Conservation (phyloP, 352 stramenopile species). For the Saprolegnia parasitica region DNA sequence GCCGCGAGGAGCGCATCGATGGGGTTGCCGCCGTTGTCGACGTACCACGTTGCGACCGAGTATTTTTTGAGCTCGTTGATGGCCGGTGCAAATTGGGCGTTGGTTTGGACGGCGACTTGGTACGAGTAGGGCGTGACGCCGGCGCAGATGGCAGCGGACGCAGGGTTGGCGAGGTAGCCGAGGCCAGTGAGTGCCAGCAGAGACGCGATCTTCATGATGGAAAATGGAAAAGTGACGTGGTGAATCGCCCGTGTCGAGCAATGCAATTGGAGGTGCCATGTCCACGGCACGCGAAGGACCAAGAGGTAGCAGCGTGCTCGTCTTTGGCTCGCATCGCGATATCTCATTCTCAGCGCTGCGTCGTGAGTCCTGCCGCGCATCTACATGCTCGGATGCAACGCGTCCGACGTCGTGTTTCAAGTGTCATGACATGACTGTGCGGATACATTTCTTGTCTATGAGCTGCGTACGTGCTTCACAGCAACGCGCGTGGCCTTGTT, state of each 20-base stretch:
- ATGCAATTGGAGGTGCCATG: too few relatives aligned
- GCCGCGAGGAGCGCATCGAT: conserved; percentile 29
- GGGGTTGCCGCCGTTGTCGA: conserved; percentile 45
- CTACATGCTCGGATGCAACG: too few relatives aligned
- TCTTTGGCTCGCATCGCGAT: not conserved
- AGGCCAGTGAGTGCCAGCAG: not conserved
- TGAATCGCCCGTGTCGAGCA: too few relatives aligned
- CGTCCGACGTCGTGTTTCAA: too few relatives aligned
- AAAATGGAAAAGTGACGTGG: not conserved
- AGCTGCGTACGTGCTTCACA: too few relatives aligned
- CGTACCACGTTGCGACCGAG: conserved; percentile 63
- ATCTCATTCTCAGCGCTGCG: not conserved
- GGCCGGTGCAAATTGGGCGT: not conserved
- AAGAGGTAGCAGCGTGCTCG: conserved; percentile 17
- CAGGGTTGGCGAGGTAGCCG: not conserved
- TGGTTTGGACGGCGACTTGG: not conserved
- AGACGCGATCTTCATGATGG: not conserved
- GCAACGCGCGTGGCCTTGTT: too few relatives aligned
- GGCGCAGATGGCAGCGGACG: not conserved
- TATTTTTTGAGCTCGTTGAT: conserved; percentile 38
- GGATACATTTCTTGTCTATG: too few relatives aligned
- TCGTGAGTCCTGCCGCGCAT: conserved; percentile 6
- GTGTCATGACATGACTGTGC: too few relatives aligned
- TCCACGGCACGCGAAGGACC: too few relatives aligned
- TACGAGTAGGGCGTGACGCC: not conserved